A percentile compares a stretch with the other conserved stretches of the same genome.
These are phyloP conservation scores for Caulochytrium protostelioides DNA, from an alignment of 371 early-diverging fungal genomes.

Conservation along the genomic window DNA sequence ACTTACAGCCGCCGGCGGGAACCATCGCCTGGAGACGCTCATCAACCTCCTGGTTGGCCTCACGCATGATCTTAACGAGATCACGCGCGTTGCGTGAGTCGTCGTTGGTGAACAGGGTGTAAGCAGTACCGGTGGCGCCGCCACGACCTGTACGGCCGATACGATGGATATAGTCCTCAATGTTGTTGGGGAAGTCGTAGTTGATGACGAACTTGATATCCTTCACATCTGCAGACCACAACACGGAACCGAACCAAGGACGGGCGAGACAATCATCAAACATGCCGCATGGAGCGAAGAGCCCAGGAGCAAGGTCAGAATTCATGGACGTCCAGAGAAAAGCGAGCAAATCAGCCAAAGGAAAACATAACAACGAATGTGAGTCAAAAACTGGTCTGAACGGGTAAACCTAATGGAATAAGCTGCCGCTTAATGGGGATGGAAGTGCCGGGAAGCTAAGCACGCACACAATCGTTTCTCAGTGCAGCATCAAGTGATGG, in stretches of 20 bases:
- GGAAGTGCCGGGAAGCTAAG: no score
- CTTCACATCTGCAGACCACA: conserved; percentile 46
- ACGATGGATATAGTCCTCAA: conserved; percentile 86
- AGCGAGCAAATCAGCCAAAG: no score
- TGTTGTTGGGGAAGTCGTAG: conserved; percentile 75
- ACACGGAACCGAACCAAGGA: conserved; percentile 5
- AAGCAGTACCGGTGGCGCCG: conserved; percentile 71
- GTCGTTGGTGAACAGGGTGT: conserved; percentile 90
- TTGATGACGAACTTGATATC: conserved; percentile 56
- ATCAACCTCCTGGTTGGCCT: conserved; percentile 86
- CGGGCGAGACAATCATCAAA: no score
- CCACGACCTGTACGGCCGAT: conserved; percentile 99
- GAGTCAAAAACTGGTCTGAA: no score
- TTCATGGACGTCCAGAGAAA: no score
- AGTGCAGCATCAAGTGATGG: no score
- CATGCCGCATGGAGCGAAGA: no score
- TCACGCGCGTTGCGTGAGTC: conserved; percentile 77
- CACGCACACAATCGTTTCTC: no score
- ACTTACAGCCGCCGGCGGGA: conserved; percentile 12
- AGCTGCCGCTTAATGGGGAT: no score
- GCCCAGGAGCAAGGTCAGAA: no score
- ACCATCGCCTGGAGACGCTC: conserved; percentile 62
- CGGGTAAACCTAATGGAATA: no score
- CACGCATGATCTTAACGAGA: conserved; percentile 68
- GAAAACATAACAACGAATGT: no score